Percentiles rank a stretch among this genome's conserved stretches.
Evolutionary conservation across 306 rosid genomes (phyloP).

Genomic region (Cucumis sativus): DNA sequence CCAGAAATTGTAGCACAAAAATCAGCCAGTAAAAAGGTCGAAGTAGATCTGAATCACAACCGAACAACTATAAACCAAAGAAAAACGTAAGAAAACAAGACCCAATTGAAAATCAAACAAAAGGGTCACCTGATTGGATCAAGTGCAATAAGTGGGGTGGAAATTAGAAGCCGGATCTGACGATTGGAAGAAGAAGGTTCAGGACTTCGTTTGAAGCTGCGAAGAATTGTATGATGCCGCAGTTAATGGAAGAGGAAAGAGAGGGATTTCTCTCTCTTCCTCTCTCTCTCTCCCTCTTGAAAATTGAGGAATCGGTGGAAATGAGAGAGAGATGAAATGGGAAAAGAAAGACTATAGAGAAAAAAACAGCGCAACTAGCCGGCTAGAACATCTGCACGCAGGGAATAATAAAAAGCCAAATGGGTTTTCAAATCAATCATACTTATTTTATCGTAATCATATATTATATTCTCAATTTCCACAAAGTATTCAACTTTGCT

Average conservation of each 20-base stretch:
- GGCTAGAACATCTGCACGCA: not conserved
- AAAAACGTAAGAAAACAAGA: not conserved
- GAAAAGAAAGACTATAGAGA: not conserved
- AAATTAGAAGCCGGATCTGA: not conserved
- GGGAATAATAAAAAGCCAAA: not conserved
- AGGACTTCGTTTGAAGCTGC: not conserved
- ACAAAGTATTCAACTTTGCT: not conserved
- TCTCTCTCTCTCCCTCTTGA: not conserved
- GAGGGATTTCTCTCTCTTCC: not conserved
- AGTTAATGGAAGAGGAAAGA: not conserved
- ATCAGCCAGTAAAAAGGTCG: not conserved
- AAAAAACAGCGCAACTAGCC: not conserved
- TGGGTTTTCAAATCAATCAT: not conserved
- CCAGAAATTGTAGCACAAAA: not conserved
- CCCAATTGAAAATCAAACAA: not conserved
- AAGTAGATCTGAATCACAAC: conserved; percentile 2
- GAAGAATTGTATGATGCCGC: not conserved
- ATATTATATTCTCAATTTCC: not conserved
- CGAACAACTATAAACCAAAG: not conserved
- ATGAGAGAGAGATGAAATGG: not conserved
- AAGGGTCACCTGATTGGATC: not conserved
- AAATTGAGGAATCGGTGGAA: not conserved
- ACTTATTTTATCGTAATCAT: not conserved
- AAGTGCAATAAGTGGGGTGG: not conserved
- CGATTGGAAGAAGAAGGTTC: not conserved